Percentiles rank a stretch among this genome's conserved stretches.
These are phyloP conservation scores for Colletotrichum higginsianum DNA, from an alignment of 2,329 filamentous ascomycete species.

Conservation along the genomic window DNA sequence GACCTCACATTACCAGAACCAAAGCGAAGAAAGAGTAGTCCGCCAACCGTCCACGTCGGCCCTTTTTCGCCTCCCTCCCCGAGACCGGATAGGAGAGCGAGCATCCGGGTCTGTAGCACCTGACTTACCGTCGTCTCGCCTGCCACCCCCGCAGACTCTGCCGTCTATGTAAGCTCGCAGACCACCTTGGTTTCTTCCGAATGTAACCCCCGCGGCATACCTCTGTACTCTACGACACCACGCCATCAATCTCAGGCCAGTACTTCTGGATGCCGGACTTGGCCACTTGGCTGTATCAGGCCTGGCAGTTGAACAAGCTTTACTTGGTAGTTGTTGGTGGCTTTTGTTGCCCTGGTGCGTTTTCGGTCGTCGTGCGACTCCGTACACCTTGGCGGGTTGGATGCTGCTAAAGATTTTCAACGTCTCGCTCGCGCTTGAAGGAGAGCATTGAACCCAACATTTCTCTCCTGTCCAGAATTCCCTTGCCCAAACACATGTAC, in stretches of 20 bases:
- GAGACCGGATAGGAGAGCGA: neutral
- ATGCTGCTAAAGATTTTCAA: no score
- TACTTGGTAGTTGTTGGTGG: slow-evolving; percentile 25
- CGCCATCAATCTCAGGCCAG: no score
- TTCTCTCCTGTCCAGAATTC: slow-evolving; percentile 6
- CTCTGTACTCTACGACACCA: slow-evolving; percentile 9
- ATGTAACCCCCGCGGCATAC: slow-evolving; percentile 24
- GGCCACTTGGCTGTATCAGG: slow-evolving; percentile 2
- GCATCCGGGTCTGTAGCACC: neutral
- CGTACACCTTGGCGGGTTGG: neutral
- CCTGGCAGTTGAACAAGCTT: slow-evolving; percentile 23
- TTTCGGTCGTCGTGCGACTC: neutral
- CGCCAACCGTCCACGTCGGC: neutral
- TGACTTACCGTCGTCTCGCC: neutral
- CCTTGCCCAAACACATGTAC: neutral
- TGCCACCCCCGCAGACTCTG: slow-evolving; percentile 10
- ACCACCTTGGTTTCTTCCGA: slow-evolving; percentile 19
- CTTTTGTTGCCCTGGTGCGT: neutral
- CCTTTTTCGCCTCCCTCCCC: neutral
- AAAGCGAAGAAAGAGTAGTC: neutral
- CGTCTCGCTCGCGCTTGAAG: no score
- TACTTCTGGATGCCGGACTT: neutral
- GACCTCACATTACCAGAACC: neutral
- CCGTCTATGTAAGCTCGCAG: slow-evolving; percentile 1
- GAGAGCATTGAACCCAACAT: neutral